Evolutionary conservation across 164 flowering plant genomes (phyloP).

Genomic region (Stephania cephalantha): DNA sequence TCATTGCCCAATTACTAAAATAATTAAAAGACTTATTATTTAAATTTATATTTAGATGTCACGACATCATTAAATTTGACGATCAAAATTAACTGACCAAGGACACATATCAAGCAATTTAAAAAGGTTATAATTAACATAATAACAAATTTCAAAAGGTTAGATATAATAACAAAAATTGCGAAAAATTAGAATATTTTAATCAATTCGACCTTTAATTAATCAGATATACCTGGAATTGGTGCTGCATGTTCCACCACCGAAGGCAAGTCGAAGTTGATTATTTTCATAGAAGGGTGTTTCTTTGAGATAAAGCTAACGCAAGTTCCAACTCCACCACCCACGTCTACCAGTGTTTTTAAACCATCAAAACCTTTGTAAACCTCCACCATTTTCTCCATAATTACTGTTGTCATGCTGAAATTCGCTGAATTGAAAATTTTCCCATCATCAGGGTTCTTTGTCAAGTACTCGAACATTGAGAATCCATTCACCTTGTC

Average conservation of each 20-base stretch:
- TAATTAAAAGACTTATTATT: no score
- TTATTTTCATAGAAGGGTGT: constrained; percentile 23
- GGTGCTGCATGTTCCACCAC: constrained; percentile 1
- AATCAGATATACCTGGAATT: constrained; percentile 8
- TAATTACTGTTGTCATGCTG: constrained; percentile 14
- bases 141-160: no score
- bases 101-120: no score
- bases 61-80: no score
- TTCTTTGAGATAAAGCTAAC: constrained; percentile 16
- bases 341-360: constrained; percentile 23
- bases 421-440: constrained; percentile 27
- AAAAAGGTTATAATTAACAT: no score
- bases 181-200: no score
- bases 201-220: no score
- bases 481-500: constrained; percentile 66
- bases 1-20: no score
- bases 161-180: no score
- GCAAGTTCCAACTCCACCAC: constrained; percentile 26
- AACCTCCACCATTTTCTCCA: constrained; percentile 18
- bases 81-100: no score
- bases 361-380: constrained; percentile 33
- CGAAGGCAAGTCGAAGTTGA: constrained; percentile 23
- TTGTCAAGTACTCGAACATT: constrained; percentile 17
- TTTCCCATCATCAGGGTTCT: constrained; percentile 19
- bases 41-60: no score